Evolutionary conservation across 345 rosid species (phyloP).

Genomic region (Eutrema japonicum): DNA sequence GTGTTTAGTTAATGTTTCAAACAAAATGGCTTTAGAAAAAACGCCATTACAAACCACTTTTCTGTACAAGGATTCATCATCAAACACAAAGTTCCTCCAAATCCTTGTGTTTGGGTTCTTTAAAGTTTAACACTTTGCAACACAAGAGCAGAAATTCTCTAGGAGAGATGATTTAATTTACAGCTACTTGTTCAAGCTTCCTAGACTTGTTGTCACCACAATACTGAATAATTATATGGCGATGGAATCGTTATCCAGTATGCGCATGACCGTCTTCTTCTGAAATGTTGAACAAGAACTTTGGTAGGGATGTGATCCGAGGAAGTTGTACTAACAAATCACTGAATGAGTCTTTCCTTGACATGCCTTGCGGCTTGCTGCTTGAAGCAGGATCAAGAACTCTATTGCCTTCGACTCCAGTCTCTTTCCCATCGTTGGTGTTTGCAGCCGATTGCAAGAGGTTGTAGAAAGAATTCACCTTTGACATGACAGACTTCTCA

Average conservation of each 20-base stretch:
- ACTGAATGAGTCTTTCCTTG: slow-evolving; percentile 85
- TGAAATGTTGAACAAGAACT: slow-evolving; percentile 83
- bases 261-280: slow-evolving; percentile 66
- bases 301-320: slow-evolving; percentile 79
- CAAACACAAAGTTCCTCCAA: slow-evolving; percentile 30
- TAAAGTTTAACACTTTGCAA: not conserved
- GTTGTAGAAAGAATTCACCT: slow-evolving; percentile 93
- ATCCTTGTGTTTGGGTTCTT: slow-evolving; percentile 12
- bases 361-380: slow-evolving; percentile 66
- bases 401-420: slow-evolving; percentile 41
- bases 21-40: slow-evolving; percentile 19
- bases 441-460: slow-evolving; percentile 67
- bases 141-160: slow-evolving; percentile 26
- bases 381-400: slow-evolving; percentile 51
- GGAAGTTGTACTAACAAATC: slow-evolving; percentile 85
- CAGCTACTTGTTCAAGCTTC: slow-evolving; percentile 42
- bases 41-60: not conserved
- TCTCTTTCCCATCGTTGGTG: not conserved
- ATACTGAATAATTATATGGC: not conserved
- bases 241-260: slow-evolving; percentile 36
- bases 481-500: slow-evolving; percentile 87
- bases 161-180: slow-evolving; percentile 12
- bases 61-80: slow-evolving; percentile 37
- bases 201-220: not conserved
- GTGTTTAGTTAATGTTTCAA: not conserved